Evolutionary conservation across 192 early-diverging fungal genomes (phyloP), one percentile per base, ranked within the genome.

Genomic region (Chytriomyces sp.): DNA sequence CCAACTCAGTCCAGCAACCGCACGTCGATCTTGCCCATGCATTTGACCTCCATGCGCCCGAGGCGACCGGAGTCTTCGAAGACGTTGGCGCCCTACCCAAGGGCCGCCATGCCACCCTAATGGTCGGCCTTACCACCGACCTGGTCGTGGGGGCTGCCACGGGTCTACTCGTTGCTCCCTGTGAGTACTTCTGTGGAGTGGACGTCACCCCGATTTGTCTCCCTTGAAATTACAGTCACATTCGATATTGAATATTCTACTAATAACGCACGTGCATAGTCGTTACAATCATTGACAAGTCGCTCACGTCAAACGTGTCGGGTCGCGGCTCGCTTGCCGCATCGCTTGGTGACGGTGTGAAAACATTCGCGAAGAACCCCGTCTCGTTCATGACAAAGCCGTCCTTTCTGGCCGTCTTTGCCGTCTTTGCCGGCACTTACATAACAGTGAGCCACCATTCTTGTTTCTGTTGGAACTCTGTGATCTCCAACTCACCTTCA

Each of bases 281-380:
- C 52, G 72, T 82, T 30, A 60, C 80, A 22, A 84, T 84, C 68
- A 72, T 82, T 59, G 82, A 84, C 74, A 71, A 74, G 17, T 36
- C 77, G 39, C 82, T 84, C 52, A 80, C 82, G 44, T 32, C 70
- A 14, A 82, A 78, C 53, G 82, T 75, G 14, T 76, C 73, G 3
- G 80, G 80, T 17, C 73, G 64, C 36, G 22, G 70, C 38, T 54
- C 64, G 26, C 56, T 84, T 39, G n/a, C 39, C 19, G 33, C n/a
- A 31, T 65, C 49, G 5, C 28, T 84, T 12, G 31, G 31, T 5
- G 12, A 63, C 4, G 75, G 75, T 4, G 1, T 75, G 26, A 17
- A 31, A 14, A 38, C 32, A 17, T 67, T 84, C 10, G 2, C 80
- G n/a, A 62, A 70, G 4, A 25, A 52, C 5, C 82, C 82, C 3